phyloP scores from a whole-genome alignment of 2,329 filamentous ascomycete genomes.

The Sclerotinia borealis region DNA sequence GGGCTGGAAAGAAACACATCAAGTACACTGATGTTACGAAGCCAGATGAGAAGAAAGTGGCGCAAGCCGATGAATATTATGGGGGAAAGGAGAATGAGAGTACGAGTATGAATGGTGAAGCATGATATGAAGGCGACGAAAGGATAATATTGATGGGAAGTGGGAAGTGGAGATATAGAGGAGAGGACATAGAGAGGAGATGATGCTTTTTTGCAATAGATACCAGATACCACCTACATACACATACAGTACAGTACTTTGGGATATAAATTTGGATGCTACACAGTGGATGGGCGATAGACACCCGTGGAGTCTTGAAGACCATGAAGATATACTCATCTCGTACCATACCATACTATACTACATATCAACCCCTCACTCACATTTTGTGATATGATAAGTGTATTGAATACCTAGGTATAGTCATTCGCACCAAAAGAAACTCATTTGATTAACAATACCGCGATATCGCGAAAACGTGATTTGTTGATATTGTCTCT shows the following conservation, averaged over 20 bases:
- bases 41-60: neutral
- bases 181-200: neutral
- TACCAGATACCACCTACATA: neutral
- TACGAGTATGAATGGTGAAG: neutral
- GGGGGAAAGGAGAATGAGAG: neutral
- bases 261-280: neutral
- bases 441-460: too few species aligned
- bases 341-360: too few species aligned
- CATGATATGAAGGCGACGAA: neutral
- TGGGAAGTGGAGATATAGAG: neutral
- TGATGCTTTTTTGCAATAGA: neutral
- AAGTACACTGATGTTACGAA: neutral
- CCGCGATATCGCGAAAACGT: neutral
- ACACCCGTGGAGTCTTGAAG: too few species aligned
- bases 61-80: conserved; percentile 17
- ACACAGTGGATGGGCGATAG: too few species aligned
- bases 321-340: neutral
- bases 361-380: too few species aligned
- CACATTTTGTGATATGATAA: too few species aligned
- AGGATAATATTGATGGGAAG: neutral
- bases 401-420: too few species aligned
- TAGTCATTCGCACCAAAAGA: too few species aligned
- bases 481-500: neutral
- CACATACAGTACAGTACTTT: neutral
- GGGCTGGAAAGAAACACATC: conserved; percentile 41